Conservation (phyloP, 345 rosid species). For the Sonneratia alba region DNA sequence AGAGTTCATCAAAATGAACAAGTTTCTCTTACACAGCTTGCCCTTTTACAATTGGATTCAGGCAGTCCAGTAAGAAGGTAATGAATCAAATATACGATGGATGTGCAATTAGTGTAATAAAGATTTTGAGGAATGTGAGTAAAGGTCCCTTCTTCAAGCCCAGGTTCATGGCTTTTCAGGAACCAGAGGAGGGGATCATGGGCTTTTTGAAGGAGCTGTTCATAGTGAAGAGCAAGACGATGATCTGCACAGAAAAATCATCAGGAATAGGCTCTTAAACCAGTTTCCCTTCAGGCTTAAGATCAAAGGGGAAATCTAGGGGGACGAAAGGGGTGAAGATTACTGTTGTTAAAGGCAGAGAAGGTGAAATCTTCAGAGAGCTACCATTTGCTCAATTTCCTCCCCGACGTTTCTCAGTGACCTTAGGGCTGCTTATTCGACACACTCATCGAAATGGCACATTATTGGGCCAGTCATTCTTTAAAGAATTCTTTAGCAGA, state of each 20-base stretch:
- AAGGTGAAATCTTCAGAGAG: constrained; percentile 53
- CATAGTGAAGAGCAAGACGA: constrained; percentile 49
- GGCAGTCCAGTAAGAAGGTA: constrained; percentile 75
- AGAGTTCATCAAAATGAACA: constrained; percentile 65
- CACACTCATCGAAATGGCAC: background rate
- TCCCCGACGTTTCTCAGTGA: constrained; percentile 16
- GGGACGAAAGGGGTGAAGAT: constrained; percentile 71
- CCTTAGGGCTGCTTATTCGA: background rate
- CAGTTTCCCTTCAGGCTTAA: constrained; percentile 60
- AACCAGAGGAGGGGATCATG: constrained; percentile 70
- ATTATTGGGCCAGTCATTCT: background rate
- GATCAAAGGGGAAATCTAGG: constrained; percentile 78
- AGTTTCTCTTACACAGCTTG: constrained; percentile 80
- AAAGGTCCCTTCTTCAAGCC: constrained; percentile 73
- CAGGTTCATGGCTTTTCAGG: constrained; percentile 91
- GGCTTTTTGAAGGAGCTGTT: constrained; percentile 64
- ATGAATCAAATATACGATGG: constrained; percentile 49
- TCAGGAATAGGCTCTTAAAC: constrained; percentile 42
- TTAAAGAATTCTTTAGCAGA: background rate
- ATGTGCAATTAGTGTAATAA: constrained; percentile 79
- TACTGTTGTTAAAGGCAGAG: constrained; percentile 59
- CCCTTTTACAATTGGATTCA: constrained; percentile 76
- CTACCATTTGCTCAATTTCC: constrained; percentile 49
- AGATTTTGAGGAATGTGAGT: constrained; percentile 78
- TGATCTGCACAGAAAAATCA: constrained; percentile 34